Evolutionary conservation across 345 rosid species (phyloP), one percentile per base, ranked within the genome.

Genomic region (Anastatica hierochuntica): DNA sequence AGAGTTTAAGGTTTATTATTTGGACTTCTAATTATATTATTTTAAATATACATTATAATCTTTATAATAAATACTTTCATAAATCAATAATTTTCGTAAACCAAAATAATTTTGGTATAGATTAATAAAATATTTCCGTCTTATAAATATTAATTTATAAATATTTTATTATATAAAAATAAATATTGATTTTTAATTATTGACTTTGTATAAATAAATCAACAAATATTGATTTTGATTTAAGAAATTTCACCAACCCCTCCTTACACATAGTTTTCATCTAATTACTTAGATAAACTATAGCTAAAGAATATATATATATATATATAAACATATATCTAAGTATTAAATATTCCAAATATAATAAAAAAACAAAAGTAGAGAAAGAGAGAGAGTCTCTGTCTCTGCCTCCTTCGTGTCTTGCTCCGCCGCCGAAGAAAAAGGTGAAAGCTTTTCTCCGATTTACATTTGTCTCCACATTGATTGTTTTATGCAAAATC

Each of bases 401-500:
- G 55, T 17, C 8, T 45, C 48, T 53, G n/a, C n/a, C 27, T 4
- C 5, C 6, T 4, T 24, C 26, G 18, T 18, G 46, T 43, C 15
- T 62, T 43, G 49, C 68, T 63, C 68, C 56, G 56, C 62, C 62
- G 68, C 14, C 31, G 17, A 1, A 5, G 12, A 41, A 36, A 47
- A 55, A 55, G 68, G 68, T 55, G 56, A 63, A 24, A 30, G 3
- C 42, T 59, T 63, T 6, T 51, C 58, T 51, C 62, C n/a, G 62
- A 55, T 55, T 63, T 30, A n/a, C 15, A 39, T 54, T 54, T 41
- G 45, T n/a, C 26, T 37, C 21, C n/a, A n/a, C n/a, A n/a, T 63
- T 63, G 21, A 38, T 61, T 34, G 3, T 41, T 41, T 24, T 41
- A 19, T 40, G 6, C 7, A 40, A 2, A 40, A 10, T 31, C 10